Evolutionary conservation across 176 grass and related monocot species (phyloP).

Genomic region (Aegilops speltoides): DNA sequence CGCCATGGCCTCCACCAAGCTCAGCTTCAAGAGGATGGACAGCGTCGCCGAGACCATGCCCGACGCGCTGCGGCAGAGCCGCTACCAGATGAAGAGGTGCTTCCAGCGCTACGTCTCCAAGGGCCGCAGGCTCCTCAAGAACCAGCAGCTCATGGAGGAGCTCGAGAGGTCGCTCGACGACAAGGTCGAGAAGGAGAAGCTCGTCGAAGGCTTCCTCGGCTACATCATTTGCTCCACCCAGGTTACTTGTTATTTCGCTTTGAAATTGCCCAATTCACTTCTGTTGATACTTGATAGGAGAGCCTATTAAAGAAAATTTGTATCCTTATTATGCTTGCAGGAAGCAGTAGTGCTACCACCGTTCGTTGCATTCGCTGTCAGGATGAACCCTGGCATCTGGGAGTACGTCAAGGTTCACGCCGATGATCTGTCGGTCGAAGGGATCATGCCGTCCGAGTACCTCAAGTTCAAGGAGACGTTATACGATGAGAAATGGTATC

Average conservation of each 20-base stretch:
- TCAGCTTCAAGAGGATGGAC: slow-evolving; percentile 80
- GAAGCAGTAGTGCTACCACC: slow-evolving; percentile 93
- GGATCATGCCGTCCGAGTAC: slow-evolving; percentile 70
- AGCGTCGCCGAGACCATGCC: slow-evolving; percentile 91
- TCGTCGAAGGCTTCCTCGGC: slow-evolving; percentile 85
- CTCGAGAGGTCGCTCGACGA: slow-evolving; percentile 86
- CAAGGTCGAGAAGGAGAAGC: slow-evolving; percentile 74
- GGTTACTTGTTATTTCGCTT: slow-evolving; percentile 33
- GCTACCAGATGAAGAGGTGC: slow-evolving; percentile 98
- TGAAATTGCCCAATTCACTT: neutral
- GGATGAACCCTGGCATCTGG: slow-evolving; percentile 86
- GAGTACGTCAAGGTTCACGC: slow-evolving; percentile 83
- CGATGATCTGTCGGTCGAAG: slow-evolving; percentile 73
- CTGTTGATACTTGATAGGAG: neutral
- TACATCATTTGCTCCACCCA: slow-evolving; percentile 84
- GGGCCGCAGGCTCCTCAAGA: slow-evolving; percentile 88
- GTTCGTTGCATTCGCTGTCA: slow-evolving; percentile 70
- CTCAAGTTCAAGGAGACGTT: slow-evolving; percentile 85
- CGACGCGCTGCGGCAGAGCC: slow-evolving; percentile 66
- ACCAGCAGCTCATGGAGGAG: slow-evolving; percentile 79
- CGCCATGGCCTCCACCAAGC: slow-evolving; percentile 46
- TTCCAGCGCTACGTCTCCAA: slow-evolving; percentile 72
- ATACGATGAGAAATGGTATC: slow-evolving; percentile 80
- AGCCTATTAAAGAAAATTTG: neutral
- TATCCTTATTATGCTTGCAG: slow-evolving; percentile 32